Base-by-base conservation (phyloP, 495 filamentous ascomycete species). In the Penicillium subrubescens region DNA sequence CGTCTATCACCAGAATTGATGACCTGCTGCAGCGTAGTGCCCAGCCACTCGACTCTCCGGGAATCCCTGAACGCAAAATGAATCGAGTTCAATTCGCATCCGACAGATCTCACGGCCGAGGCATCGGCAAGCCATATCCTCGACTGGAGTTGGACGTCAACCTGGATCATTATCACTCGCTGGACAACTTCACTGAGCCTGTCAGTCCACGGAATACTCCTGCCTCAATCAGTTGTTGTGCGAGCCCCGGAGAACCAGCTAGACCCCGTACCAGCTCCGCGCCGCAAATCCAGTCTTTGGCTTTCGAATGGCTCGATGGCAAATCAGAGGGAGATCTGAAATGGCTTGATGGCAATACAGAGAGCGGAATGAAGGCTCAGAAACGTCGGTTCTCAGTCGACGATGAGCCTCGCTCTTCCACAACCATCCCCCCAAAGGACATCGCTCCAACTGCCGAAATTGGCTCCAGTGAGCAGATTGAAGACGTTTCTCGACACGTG, bases 171-270 rank as follows among this genome's bases (percentile, higher is more conserved):
- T 72, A 69, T 37, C 66, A 69, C 23, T 62, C 57, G 34, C 61
- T 70, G 29, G 70, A 73, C 23, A 62, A 56, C 15, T 53, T 63
- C 61, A 23, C 50, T 8, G 66, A 70, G 43, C 65, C 66, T 3
- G 27, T 35, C 25, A 71, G 68, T 25, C 67, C 73, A 7, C 66
- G 69, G 23, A 74, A 75, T 60, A 74, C 75, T 4, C 73, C 73
- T 1, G 66, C 63, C 7, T 71, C 68, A 6, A 56, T 64, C 43
- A 71, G 63, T 43, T 64, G 61, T 23, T 34, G 41, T 31, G 56
- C 39, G 5, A 67, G 66, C 52, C 57, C 37, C 4, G 31, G 52
- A 8, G 52, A 56, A 21, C 11, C 33, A 0, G 31, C 17, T 34
- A 17, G 25, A 4, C 54, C 33, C 15, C 56, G 31, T 21, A 60